These are phyloP conservation scores for Trifolium subterraneum DNA, from an alignment of 306 rosid species.

Conservation along the genomic window DNA sequence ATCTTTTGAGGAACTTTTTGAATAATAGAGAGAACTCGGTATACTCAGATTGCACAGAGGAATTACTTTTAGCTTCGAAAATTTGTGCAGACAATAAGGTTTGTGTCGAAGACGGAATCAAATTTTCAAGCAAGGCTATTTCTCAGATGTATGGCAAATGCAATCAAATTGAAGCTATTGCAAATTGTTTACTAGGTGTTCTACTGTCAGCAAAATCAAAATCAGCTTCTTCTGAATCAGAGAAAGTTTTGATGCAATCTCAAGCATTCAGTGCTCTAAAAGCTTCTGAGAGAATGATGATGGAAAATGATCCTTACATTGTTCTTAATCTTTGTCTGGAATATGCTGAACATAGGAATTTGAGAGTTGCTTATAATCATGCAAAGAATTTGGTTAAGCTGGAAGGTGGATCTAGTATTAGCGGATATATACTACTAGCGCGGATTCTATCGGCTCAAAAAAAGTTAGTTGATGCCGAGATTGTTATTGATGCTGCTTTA, in stretches of 20 bases:
- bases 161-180: constrained; percentile 57
- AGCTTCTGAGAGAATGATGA: constrained; percentile 62
- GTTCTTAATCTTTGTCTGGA: constrained; percentile 82
- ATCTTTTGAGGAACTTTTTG: constrained; percentile 75
- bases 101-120: constrained; percentile 70
- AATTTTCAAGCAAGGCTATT: constrained; percentile 59
- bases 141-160: constrained; percentile 63
- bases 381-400: constrained; percentile 71
- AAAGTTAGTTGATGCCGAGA: constrained; percentile 74
- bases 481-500: constrained; percentile 77
- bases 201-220: constrained; percentile 69
- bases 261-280: constrained; percentile 69
- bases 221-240: constrained; percentile 64
- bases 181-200: constrained; percentile 77
- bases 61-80: constrained; percentile 77
- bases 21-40: constrained; percentile 56
- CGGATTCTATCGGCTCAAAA: constrained; percentile 84
- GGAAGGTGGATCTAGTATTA: constrained; percentile 74
- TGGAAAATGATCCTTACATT: constrained; percentile 67
- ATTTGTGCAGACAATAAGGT: constrained; percentile 69
- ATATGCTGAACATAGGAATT: constrained; percentile 84
- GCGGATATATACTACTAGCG: constrained; percentile 66
- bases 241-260: constrained; percentile 62
- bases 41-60: constrained; percentile 47
- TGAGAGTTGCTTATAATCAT: constrained; percentile 66